Conservation (phyloP, 1,284 basidiomycete genomes). For the Cryptococcus depauperatus region DNA sequence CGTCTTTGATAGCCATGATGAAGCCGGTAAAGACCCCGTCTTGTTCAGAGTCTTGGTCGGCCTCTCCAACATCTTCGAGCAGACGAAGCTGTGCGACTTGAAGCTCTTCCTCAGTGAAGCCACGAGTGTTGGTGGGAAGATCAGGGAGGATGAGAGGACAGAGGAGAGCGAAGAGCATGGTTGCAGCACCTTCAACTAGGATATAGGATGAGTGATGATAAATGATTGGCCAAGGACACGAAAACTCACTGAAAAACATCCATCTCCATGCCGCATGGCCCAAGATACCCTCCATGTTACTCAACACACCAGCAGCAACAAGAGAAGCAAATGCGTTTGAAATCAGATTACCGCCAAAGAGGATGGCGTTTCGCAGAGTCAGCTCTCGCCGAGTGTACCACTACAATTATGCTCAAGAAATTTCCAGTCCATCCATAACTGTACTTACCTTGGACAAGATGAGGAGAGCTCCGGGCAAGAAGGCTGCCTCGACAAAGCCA, state of each 20-base stretch:
- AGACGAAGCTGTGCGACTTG: slow-evolving; percentile 62
- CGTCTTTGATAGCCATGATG: slow-evolving; percentile 55
- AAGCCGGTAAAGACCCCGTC: slow-evolving; percentile 48
- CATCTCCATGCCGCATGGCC: slow-evolving; percentile 68
- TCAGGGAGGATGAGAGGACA: slow-evolving; percentile 67
- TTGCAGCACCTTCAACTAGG: slow-evolving; percentile 32
- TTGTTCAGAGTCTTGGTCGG: slow-evolving; percentile 41
- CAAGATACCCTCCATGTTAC: slow-evolving; percentile 57
- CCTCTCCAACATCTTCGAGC: slow-evolving; percentile 66
- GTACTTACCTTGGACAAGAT: slow-evolving; percentile 49
- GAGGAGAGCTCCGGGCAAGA: slow-evolving; percentile 39
- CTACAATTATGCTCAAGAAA: slow-evolving; percentile 2
- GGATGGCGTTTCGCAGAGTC: slow-evolving; percentile 57
- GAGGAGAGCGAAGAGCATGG: slow-evolving; percentile 54
- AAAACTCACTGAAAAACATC: slow-evolving; percentile 65
- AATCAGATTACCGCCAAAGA: slow-evolving; percentile 60
- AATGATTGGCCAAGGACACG: neutral
- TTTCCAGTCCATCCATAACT: neutral
- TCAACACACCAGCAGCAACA: slow-evolving; percentile 64
- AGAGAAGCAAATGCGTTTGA: slow-evolving; percentile 71
- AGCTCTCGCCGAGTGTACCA: slow-evolving; percentile 35
- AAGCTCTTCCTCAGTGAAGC: slow-evolving; percentile 55
- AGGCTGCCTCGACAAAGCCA: slow-evolving; percentile 27
- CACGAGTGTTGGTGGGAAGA: slow-evolving; percentile 58
- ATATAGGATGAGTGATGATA: neutral